Evolutionary conservation across 495 filamentous ascomycete species (phyloP).

Genomic region (Achaetomiella virescens): DNA sequence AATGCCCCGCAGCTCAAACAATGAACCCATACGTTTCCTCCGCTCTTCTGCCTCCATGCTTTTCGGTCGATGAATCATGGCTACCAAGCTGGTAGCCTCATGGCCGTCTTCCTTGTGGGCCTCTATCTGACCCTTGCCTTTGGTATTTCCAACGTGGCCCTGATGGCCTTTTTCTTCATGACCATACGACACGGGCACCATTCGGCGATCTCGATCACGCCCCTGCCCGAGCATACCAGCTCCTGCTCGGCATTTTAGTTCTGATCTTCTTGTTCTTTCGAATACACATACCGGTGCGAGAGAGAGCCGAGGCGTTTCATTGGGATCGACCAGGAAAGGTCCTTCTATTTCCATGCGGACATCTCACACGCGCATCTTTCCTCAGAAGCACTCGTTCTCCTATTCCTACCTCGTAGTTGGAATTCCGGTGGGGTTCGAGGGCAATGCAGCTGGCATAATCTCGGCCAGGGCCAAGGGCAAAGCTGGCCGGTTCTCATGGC

Average conservation of each 20-base stretch:
- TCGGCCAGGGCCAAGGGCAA: conserved; percentile 39
- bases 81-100: background rate
- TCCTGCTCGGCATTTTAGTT: background rate
- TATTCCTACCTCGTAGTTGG: conserved; percentile 64
- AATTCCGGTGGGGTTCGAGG: conserved; percentile 57
- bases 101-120: conserved; percentile 1
- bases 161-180: conserved; percentile 14
- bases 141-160: conserved; percentile 3
- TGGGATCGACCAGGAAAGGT: conserved; percentile 24
- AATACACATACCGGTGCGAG: background rate
- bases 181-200: background rate
- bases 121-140: conserved; percentile 12
- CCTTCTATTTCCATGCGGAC: conserved; percentile 55
- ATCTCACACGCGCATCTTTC: conserved; percentile 55
- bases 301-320: background rate
- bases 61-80: background rate
- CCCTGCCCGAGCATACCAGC: background rate
- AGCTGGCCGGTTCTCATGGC: conserved; percentile 21
- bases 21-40: too few species aligned
- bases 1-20: too few species aligned
- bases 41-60: background rate
- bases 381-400: conserved; percentile 55
- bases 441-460: conserved; percentile 46
- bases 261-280: conserved; percentile 3
- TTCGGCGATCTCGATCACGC: too few species aligned